phyloP scores from a whole-genome alignment of 495 filamentous ascomycete genomes.

The Penicillium soppii region DNA sequence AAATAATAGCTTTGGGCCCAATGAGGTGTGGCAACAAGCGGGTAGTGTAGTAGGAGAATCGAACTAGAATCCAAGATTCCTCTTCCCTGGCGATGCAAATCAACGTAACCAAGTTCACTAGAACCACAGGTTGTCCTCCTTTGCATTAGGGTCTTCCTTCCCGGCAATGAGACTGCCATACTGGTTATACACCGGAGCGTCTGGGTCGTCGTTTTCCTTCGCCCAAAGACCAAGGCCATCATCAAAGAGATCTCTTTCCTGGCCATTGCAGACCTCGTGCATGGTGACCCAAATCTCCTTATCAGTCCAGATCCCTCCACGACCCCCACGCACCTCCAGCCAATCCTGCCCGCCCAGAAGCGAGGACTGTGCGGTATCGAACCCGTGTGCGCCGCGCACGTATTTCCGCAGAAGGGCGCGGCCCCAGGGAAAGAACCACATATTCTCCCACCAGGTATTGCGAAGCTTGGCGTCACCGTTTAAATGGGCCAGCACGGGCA shows the following conservation, averaged over 20 bases:
- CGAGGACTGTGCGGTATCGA: slow-evolving; percentile 43
- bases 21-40: too few relatives aligned
- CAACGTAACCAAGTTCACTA: neutral
- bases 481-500: slow-evolving; percentile 52
- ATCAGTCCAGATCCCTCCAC: slow-evolving; percentile 62
- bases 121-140: neutral
- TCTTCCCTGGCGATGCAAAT: neutral
- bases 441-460: slow-evolving; percentile 50
- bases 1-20: too few relatives aligned
- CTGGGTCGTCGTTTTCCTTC: slow-evolving; percentile 64
- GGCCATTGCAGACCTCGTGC: slow-evolving; percentile 52
- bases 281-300: slow-evolving; percentile 53
- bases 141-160: slow-evolving; percentile 22
- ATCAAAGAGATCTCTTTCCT: slow-evolving; percentile 51
- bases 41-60: too few relatives aligned
- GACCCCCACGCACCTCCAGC: slow-evolving; percentile 56
- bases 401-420: slow-evolving; percentile 52
- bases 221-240: slow-evolving; percentile 42
- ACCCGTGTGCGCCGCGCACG: slow-evolving; percentile 44
- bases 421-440: slow-evolving; percentile 58
- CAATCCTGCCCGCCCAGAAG: slow-evolving; percentile 49
- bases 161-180: slow-evolving; percentile 42
- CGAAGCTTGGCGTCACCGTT: slow-evolving; percentile 44
- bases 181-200: slow-evolving; percentile 53
- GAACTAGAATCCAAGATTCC: too few relatives aligned